Base-by-base conservation (phyloP, 176 grass and related monocot genomes). In the Eleusine coracana region DNA sequence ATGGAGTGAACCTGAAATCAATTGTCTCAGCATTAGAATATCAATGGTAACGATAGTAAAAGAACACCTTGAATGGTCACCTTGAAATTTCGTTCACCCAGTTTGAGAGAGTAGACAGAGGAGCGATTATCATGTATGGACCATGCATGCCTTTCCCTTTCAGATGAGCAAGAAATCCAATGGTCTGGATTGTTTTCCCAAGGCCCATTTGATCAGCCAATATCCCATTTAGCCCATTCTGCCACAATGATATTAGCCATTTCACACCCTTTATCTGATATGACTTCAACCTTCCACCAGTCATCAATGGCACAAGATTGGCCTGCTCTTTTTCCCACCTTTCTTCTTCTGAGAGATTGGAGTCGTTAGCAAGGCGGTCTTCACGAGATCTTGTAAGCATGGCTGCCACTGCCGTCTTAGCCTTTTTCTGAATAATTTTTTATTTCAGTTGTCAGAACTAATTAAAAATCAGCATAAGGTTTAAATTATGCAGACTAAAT, bases 251-350 rank as follows among this genome's bases (percentile, higher is more conserved):
- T 63, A 99, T 96, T 74, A 99, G 76, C 96, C 96, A 99, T 71
- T 99, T 99, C 36, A 99, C 93, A 69, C 96, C 96, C 83, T 96
- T 99, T 77, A 96, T 93, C 90, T 99, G 96, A 83, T 99, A 99
- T 21, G 92, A 72, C 71, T 99, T 99, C 87, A 99, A 86, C 71
- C 84, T 85, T 23, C 96, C 96, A 4, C 96, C 96, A 61, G 96
- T 99, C 91, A 99, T 71, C 72, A 99, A 42, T 29, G 96, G 96
- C 55, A 99, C 93, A 78, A 99, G 87, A 61, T 89, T 88, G 13
- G 86, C 71, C 82, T 99, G 96, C 66, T 99, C 91, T 78, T 88
- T 93, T 29, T 83, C 81, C 70, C 46, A 85, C 63, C 78, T 92
- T 54, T 96, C 92, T 71, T 91, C 87, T 73, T 96, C 96, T 2